Conservation (phyloP, 768 basidiomycete genomes). For the Leccinum broughii region DNA sequence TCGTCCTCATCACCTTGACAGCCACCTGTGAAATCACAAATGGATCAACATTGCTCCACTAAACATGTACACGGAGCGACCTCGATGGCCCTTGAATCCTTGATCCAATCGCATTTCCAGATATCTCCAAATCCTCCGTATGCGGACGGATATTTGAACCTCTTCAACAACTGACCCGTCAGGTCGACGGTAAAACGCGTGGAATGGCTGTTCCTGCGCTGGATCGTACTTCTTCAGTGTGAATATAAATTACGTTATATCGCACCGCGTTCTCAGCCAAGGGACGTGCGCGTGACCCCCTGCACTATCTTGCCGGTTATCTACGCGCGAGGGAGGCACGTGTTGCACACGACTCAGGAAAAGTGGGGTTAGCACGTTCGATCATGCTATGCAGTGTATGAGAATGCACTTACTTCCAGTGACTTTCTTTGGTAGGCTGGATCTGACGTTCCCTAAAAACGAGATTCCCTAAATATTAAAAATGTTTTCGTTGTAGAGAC, state of each 20-base stretch:
- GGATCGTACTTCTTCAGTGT: background rate
- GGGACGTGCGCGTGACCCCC: background rate
- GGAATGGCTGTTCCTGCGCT: no score
- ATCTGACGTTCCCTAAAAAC: background rate
- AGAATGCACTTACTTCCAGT: constrained; percentile 3
- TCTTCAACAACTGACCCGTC: constrained; percentile 12
- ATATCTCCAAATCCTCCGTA: constrained; percentile 26
- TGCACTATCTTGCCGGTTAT: background rate
- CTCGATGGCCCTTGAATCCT: constrained; percentile 18
- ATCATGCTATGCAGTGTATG: background rate
- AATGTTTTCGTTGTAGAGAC: background rate
- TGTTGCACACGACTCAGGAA: background rate
- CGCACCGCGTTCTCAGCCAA: constrained; percentile 5
- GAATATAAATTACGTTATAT: background rate
- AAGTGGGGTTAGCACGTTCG: background rate
- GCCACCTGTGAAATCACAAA: constrained; percentile 20
- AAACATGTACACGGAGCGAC: constrained; percentile 9
- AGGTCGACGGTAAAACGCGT: constrained; percentile 12
- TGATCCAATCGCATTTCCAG: constrained; percentile 27
- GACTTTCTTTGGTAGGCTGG: background rate
- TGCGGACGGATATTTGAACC: constrained; percentile 22
- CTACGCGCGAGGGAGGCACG: background rate
- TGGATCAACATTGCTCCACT: background rate
- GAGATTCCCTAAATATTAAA: background rate
- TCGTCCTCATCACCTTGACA: constrained; percentile 29